Percentiles rank a stretch among this genome's conserved stretches.
phyloP scores from a whole-genome alignment of 2,329 filamentous ascomycete species.

The Penicillium sp. region DNA sequence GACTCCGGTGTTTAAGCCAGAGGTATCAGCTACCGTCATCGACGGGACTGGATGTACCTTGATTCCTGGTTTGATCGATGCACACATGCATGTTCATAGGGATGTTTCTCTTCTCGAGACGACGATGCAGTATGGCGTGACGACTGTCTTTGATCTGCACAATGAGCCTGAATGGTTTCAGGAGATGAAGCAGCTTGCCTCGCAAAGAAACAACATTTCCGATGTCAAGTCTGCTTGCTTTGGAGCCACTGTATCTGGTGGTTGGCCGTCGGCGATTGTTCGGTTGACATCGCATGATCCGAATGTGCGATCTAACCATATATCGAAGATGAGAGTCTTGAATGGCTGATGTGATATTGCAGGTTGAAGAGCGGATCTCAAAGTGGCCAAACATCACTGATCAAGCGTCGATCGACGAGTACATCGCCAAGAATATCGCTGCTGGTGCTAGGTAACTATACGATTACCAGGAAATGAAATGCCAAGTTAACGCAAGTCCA shows the following conservation, averaged over 20 bases:
- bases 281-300: conserved; percentile 5
- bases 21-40: conserved; percentile 1
- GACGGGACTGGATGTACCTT: conserved; percentile 9
- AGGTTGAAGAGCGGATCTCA: conserved; percentile 8
- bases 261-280: conserved; percentile 9
- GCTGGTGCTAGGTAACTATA: conserved; percentile 10
- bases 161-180: conserved; percentile 12
- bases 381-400: conserved; percentile 8
- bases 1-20: not conserved
- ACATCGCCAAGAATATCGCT: conserved; percentile 5
- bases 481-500: not conserved
- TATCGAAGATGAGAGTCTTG: not conserved
- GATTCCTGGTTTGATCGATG: conserved; percentile 11
- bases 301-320: not conserved
- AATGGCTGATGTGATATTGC: not conserved
- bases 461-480: too few species aligned
- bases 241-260: conserved; percentile 8
- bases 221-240: conserved; percentile 11
- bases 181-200: conserved; percentile 3
- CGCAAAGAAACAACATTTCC: conserved; percentile 5
- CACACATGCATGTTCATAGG: conserved; percentile 8
- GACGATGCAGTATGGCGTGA: conserved; percentile 6
- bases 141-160: conserved; percentile 8
- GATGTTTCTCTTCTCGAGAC: conserved; percentile 8
- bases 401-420: conserved; percentile 6